A percentile compares a stretch with the other conserved stretches of the same genome.
These are phyloP conservation scores for Alliaria petiolata DNA, from an alignment of 345 rosid genomes.

Conservation along the genomic window DNA sequence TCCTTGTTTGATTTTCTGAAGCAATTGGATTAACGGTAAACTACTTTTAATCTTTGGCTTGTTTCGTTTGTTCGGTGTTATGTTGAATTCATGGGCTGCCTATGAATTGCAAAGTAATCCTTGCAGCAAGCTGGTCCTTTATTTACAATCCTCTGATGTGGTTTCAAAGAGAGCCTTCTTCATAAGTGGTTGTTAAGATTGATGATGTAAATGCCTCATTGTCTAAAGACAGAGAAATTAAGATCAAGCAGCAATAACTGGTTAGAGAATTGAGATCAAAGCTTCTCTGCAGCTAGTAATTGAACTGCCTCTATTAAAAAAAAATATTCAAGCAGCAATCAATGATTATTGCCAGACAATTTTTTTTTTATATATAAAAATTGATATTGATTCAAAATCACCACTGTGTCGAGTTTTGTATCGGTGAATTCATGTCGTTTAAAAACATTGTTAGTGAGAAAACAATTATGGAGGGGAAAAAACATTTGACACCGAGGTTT, in stretches of 20 bases:
- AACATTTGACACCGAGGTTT: conserved; percentile 11
- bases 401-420: too few species aligned
- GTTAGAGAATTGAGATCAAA: background rate
- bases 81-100: background rate
- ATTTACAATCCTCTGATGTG: background rate
- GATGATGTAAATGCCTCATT: background rate
- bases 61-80: background rate
- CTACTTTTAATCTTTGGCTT: background rate
- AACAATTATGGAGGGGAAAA: background rate
- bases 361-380: background rate
- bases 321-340: too few species aligned
- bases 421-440: too few species aligned
- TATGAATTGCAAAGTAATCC: background rate
- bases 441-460: background rate
- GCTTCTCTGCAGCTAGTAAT: background rate
- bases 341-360: background rate
- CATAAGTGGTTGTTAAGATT: background rate
- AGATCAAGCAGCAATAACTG: too few species aligned
- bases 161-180: background rate
- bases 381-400: background rate
- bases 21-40: background rate
- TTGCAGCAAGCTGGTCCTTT: background rate
- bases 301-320: too few species aligned
- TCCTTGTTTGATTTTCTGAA: background rate
- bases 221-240: background rate